Conservation (phyloP, 2,329 filamentous ascomycete genomes). For the Trichoderma pleuroti region DNA sequence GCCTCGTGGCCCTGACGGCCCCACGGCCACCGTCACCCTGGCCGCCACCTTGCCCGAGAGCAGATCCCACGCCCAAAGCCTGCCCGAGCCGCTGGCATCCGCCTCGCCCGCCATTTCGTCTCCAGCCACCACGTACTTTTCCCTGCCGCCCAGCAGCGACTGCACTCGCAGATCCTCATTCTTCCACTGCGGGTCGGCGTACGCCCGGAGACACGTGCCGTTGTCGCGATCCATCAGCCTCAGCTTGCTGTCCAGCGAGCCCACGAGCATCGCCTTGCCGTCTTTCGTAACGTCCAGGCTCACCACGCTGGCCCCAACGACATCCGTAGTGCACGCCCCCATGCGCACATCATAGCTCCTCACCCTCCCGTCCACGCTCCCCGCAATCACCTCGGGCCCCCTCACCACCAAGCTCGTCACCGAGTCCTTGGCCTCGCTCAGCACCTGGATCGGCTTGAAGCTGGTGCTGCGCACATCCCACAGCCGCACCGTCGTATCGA, state of each 20-base stretch:
- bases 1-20: conserved; percentile 47
- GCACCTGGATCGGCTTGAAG: conserved; percentile 65
- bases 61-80: conserved; percentile 79
- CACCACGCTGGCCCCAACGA: conserved; percentile 69
- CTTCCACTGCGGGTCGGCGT: conserved; percentile 53
- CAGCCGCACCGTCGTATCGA: conserved; percentile 71
- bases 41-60: conserved; percentile 67
- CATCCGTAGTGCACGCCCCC: conserved; percentile 67
- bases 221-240: conserved; percentile 75
- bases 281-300: conserved; percentile 69
- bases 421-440: conserved; percentile 70
- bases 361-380: conserved; percentile 80
- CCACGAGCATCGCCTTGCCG: conserved; percentile 70
- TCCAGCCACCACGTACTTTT: conserved; percentile 75
- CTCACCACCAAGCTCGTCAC: conserved; percentile 51
- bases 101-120: conserved; percentile 57
- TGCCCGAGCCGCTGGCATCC: conserved; percentile 47
- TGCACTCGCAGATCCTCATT: conserved; percentile 74
- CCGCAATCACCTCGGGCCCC: conserved; percentile 61
- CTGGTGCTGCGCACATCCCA: conserved; percentile 64
- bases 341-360: conserved; percentile 78
- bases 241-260: conserved; percentile 70
- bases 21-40: conserved; percentile 56
- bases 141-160: conserved; percentile 69
- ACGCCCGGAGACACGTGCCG: conserved; percentile 71